Conservation (phyloP, 169 alveolate species). For the Cryptosporidium tyzzeri region DNA sequence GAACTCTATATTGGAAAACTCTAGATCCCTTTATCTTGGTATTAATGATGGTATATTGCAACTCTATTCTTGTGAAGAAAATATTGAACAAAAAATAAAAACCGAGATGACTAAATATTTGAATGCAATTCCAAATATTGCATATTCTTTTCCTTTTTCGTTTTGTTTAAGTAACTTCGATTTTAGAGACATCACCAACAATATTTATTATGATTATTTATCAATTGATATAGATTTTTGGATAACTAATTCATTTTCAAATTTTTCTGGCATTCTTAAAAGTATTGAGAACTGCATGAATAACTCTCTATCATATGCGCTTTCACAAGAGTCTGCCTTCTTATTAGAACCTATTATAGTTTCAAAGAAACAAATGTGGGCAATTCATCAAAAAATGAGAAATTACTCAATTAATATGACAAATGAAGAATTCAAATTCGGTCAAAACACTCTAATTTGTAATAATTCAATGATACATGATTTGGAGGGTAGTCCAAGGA, state of each 20-base stretch:
- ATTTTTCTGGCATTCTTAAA: background rate
- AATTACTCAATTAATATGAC: background rate
- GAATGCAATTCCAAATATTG: slow-evolving; percentile 1
- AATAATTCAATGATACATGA: slow-evolving; percentile 21
- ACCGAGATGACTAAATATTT: slow-evolving; percentile 17
- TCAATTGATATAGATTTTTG: background rate
- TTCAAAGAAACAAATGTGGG: slow-evolving; percentile 65
- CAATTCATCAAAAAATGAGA: slow-evolving; percentile 37
- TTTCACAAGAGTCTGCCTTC: slow-evolving; percentile 52
- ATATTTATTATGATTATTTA: background rate
- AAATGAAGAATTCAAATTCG: slow-evolving; percentile 8
- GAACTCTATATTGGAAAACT: slow-evolving; percentile 39
- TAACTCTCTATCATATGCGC: background rate
- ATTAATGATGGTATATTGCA: slow-evolving; percentile 36
- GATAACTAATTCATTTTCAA: background rate
- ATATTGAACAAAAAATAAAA: background rate
- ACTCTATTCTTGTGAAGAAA: slow-evolving; percentile 18
- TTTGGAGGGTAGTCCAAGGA: slow-evolving; percentile 59
- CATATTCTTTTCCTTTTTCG: slow-evolving; percentile 41
- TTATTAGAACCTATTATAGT: slow-evolving; percentile 45
- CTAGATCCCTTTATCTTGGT: slow-evolving; percentile 61
- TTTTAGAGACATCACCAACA: background rate
- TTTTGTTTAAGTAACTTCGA: slow-evolving; percentile 32
- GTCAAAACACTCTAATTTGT: slow-evolving; percentile 32
- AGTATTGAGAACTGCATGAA: slow-evolving; percentile 34